A percentile compares a stretch with the other conserved stretches of the same genome.
phyloP scores from a whole-genome alignment of 2,329 filamentous ascomycete species.

The Stachybotrys chartarum region DNA sequence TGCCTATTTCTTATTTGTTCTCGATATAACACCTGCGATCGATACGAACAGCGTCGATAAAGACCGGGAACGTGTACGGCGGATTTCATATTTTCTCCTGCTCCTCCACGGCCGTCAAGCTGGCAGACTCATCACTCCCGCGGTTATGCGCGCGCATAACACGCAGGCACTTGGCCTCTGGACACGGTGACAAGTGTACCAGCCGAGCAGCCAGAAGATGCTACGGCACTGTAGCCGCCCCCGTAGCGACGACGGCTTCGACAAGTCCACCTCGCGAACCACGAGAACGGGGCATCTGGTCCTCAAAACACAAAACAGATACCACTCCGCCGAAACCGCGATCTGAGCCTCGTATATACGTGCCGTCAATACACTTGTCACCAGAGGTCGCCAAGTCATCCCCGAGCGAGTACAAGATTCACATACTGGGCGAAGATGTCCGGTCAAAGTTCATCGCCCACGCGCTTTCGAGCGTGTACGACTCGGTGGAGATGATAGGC shows the following conservation, averaged over 20 bases:
- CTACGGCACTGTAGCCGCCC: slow-evolving; percentile 20
- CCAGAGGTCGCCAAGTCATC: slow-evolving; percentile 22
- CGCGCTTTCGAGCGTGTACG: slow-evolving; percentile 31
- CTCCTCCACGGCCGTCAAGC: slow-evolving; percentile 15
- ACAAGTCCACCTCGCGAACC: too few species aligned
- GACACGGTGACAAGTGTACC: not conserved
- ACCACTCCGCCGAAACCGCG: not conserved
- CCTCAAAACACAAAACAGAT: not conserved
- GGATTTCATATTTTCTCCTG: slow-evolving; percentile 6
- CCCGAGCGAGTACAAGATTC: slow-evolving; percentile 27
- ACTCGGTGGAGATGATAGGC: slow-evolving; percentile 28
- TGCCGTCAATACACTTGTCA: slow-evolving; percentile 28
- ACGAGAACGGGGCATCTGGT: too few species aligned
- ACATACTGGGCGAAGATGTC: slow-evolving; percentile 34
- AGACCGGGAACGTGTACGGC: too few species aligned
- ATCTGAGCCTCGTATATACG: slow-evolving; percentile 14
- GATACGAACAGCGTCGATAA: too few species aligned
- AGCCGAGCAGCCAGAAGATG: slow-evolving; percentile 30
- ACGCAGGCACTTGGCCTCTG: slow-evolving; percentile 12
- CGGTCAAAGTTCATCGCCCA: slow-evolving; percentile 33
- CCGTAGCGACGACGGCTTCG: slow-evolving; percentile 2
- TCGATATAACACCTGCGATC: too few species aligned
- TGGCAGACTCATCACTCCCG: slow-evolving; percentile 30
- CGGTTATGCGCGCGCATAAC: slow-evolving; percentile 37
- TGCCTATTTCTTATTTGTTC: too few species aligned